A percentile compares a stretch with the other conserved stretches of the same genome.
These are phyloP conservation scores for Pyrenochaeta sp. DNA, from an alignment of 2,329 filamentous ascomycete genomes.

Conservation along the genomic window DNA sequence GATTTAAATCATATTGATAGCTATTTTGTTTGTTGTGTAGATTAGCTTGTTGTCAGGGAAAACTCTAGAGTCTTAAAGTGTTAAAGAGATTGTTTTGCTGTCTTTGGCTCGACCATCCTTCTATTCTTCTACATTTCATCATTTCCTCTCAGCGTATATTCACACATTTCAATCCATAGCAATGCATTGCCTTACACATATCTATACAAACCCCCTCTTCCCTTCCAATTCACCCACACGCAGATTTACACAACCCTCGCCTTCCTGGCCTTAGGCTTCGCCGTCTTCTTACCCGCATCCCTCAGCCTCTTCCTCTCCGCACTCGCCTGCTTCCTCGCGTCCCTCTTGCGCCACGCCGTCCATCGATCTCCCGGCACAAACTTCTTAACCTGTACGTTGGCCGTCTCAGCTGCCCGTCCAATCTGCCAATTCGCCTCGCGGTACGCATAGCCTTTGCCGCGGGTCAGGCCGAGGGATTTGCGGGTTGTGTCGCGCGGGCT, in stretches of 20 bases:
- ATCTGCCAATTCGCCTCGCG: constrained; percentile 73
- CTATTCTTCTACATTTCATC: not conserved
- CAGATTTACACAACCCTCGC: no score
- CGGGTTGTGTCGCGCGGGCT: constrained; percentile 45
- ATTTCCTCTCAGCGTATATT: not conserved
- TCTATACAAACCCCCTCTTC: constrained; percentile 3
- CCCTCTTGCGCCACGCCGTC: constrained; percentile 69
- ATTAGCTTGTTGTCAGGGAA: not conserved
- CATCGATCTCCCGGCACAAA: constrained; percentile 68
- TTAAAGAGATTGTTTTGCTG: no score
- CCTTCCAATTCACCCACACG: constrained; percentile 15
- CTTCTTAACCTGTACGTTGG: constrained; percentile 62
- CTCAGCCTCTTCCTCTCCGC: constrained; percentile 64
- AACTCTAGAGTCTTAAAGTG: no score
- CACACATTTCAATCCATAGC: constrained; percentile 7
- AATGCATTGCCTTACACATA: not conserved
- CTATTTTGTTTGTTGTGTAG: not conserved
- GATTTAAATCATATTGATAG: not conserved
- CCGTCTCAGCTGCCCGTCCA: constrained; percentile 68
- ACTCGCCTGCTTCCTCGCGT: constrained; percentile 59
- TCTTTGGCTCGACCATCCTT: no score
- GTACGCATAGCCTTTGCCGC: constrained; percentile 66
- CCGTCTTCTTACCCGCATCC: constrained; percentile 50
- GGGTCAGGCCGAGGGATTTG: constrained; percentile 29
- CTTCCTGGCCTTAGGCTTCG: constrained; percentile 41